Conservation (phyloP, 805 yeast genomes). For the Sugiyamaella lignohabitans region DNA sequence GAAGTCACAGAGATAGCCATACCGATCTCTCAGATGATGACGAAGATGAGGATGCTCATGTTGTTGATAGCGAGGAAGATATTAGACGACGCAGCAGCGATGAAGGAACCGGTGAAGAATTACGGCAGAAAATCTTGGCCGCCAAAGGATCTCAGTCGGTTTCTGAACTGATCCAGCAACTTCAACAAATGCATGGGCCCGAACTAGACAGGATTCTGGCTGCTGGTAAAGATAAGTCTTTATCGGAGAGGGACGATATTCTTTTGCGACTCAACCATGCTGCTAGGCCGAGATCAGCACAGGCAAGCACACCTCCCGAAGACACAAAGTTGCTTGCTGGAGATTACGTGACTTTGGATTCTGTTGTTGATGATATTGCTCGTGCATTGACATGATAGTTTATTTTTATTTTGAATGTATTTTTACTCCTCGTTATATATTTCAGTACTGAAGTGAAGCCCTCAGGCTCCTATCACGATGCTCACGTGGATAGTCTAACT, state of each 20-base stretch:
- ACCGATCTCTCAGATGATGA: background rate
- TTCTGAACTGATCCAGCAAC: constrained; percentile 16
- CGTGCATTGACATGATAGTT: constrained; percentile 5
- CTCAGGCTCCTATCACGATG: too few species aligned
- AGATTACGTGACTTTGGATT: constrained; percentile 6
- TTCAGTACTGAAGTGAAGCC: too few species aligned
- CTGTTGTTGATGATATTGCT: constrained; percentile 13
- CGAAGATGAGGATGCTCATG: constrained; percentile 4
- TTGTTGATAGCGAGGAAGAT: background rate
- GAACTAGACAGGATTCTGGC: constrained; percentile 14
- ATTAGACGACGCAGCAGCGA: constrained; percentile 1
- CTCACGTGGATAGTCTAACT: too few species aligned
- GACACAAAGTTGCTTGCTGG: background rate
- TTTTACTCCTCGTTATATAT: too few species aligned
- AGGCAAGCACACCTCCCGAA: background rate
- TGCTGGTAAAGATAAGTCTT: constrained; percentile 1
- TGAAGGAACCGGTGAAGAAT: constrained; percentile 38
- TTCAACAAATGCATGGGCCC: constrained; percentile 14
- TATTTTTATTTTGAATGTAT: too few species aligned
- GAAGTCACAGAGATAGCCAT: constrained; percentile 33
- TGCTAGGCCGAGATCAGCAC: too few species aligned
- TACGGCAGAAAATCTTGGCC: constrained; percentile 35
- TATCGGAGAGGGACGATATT: too few species aligned
- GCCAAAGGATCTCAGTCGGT: constrained; percentile 18
- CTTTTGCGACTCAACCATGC: too few species aligned